Conservation (phyloP, 2,329 filamentous ascomycete species). For the Endoconidiophora laricicola region DNA sequence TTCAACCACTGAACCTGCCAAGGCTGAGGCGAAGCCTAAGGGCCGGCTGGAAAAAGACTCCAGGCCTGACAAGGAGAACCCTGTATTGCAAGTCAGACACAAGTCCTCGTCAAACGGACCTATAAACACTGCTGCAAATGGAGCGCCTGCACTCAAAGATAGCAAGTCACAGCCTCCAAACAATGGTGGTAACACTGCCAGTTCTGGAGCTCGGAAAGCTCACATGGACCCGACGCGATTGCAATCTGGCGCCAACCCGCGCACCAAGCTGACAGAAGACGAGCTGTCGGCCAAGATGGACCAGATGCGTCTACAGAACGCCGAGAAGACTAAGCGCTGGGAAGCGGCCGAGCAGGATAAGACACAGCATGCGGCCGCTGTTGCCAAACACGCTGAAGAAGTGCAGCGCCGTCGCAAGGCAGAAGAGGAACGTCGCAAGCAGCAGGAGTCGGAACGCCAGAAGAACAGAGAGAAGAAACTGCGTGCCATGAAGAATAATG, state of each 20-base stretch:
- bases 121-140: not conserved
- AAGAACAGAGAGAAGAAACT: slow-evolving; percentile 45
- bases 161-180: slow-evolving; percentile 10
- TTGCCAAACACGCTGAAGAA: slow-evolving; percentile 39
- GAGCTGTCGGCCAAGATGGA: slow-evolving; percentile 44
- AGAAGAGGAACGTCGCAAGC: slow-evolving; percentile 33
- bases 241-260: slow-evolving; percentile 39
- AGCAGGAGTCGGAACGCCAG: slow-evolving; percentile 40
- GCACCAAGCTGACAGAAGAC: slow-evolving; percentile 41
- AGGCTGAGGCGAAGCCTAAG: not conserved
- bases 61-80: not conserved
- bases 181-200: slow-evolving; percentile 14
- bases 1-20: not conserved
- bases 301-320: slow-evolving; percentile 40
- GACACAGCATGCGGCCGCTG: slow-evolving; percentile 36
- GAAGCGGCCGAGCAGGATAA: slow-evolving; percentile 41
- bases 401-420: slow-evolving; percentile 33
- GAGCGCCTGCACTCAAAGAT: not conserved
- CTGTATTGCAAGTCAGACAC: not conserved
- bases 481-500: slow-evolving; percentile 37
- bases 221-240: slow-evolving; percentile 25
- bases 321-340: slow-evolving; percentile 42
- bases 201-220: not conserved
- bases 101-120: not conserved
- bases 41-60: not conserved